These are phyloP conservation scores for Stropharia rugosoannulata DNA, from an alignment of 768 basidiomycete species.

Conservation along the genomic window DNA sequence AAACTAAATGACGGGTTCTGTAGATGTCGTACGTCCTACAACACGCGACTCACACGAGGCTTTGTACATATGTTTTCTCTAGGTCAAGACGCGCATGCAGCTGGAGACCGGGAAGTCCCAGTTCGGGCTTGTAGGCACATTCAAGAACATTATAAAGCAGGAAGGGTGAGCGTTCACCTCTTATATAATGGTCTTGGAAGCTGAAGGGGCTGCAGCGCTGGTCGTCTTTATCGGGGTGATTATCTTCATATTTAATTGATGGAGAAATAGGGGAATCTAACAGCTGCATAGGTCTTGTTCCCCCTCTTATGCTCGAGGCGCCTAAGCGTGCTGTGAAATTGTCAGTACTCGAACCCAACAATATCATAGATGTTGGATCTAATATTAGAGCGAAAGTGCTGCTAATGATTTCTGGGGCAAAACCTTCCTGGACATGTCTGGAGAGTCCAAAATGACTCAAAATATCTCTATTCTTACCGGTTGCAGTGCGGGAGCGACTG, in stretches of 20 bases:
- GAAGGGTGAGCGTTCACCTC: constrained; percentile 70
- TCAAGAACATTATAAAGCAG: constrained; percentile 78
- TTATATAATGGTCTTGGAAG: not conserved
- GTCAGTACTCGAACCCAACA: constrained; percentile 36
- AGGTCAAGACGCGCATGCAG: constrained; percentile 99
- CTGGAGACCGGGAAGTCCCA: constrained; percentile 81
- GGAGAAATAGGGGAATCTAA: constrained; percentile 1
- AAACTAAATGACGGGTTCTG: constrained; percentile 1
- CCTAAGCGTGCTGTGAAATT: constrained; percentile 98
- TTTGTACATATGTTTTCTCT: constrained; percentile 2
- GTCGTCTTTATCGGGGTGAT: constrained; percentile 85
- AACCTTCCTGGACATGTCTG: constrained; percentile 58
- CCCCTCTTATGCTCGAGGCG: constrained; percentile 92
- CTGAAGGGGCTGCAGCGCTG: constrained; percentile 43
- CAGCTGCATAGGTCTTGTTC: constrained; percentile 71
- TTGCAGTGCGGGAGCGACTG: constrained; percentile 90
- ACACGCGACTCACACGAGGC: constrained; percentile 2
- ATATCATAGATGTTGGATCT: not conserved
- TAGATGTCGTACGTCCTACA: constrained; percentile 78
- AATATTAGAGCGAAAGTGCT: constrained; percentile 34
- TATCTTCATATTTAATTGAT: not conserved
- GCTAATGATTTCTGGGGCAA: constrained; percentile 97
- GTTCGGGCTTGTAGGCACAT: constrained; percentile 79
- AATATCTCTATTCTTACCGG: constrained; percentile 87
- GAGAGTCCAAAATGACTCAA: constrained; percentile 86